These are phyloP conservation scores for Tilletia indica DNA, from an alignment of 1,284 basidiomycete species.

Conservation along the genomic window DNA sequence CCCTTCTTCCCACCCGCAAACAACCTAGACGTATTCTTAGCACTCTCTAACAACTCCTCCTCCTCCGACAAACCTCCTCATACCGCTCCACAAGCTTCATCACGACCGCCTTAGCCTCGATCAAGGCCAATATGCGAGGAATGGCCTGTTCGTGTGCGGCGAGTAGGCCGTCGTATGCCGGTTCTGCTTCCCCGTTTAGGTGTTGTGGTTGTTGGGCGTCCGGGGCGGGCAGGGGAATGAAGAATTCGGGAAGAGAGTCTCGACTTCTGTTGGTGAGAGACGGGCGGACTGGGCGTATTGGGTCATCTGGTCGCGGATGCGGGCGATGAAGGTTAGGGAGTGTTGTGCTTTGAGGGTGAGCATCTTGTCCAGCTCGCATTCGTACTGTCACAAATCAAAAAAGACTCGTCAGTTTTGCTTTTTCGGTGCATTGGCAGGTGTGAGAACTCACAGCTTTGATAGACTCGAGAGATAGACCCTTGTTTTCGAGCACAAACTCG, in stretches of 20 bases:
- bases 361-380: constrained; percentile 86
- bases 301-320: constrained; percentile 77
- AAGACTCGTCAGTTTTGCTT: neutral
- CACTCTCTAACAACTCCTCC: constrained; percentile 74
- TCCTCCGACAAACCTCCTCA: constrained; percentile 87
- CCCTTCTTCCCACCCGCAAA: constrained; percentile 62
- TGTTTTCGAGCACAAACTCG: constrained; percentile 53
- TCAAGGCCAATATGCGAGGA: constrained; percentile 73
- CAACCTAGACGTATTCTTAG: constrained; percentile 60
- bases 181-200: constrained; percentile 20
- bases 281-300: constrained; percentile 82
- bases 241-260: constrained; percentile 54
- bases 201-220: constrained; percentile 12
- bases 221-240: constrained; percentile 28
- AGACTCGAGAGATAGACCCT: constrained; percentile 73
- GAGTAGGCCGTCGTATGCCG: constrained; percentile 62
- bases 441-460: constrained; percentile 64
- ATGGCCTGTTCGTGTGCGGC: constrained; percentile 85
- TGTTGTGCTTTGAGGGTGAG: constrained; percentile 80
- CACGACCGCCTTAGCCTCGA: constrained; percentile 72
- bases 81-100: constrained; percentile 80
- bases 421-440: too few species aligned
- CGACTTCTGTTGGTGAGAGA: constrained; percentile 76
- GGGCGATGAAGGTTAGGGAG: constrained; percentile 80
- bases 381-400: constrained; percentile 61